phyloP scores from a whole-genome alignment of 2,329 filamentous ascomycete species.

The Talaromyces marneffei region DNA sequence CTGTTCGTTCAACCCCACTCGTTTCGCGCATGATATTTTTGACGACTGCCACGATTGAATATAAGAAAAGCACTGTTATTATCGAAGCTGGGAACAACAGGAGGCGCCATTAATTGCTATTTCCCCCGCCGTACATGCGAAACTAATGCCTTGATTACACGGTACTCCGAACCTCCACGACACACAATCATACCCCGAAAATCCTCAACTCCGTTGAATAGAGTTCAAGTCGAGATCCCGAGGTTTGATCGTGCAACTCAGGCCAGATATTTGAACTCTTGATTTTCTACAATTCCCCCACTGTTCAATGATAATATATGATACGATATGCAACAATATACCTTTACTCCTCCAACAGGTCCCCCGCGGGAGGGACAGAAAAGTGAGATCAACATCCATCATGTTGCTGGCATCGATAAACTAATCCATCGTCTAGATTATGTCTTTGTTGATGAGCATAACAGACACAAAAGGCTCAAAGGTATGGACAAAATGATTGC shows the following conservation, averaged over 20 bases:
- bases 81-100: not conserved
- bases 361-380: constrained; percentile 72
- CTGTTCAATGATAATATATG: constrained; percentile 4
- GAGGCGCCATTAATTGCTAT: not conserved
- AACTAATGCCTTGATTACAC: not conserved
- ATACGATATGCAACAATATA: constrained; percentile 61
- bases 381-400: constrained; percentile 53
- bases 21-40: not conserved
- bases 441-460: constrained; percentile 98
- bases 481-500: constrained; percentile 49
- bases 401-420: not conserved
- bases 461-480: constrained; percentile 93
- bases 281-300: not conserved
- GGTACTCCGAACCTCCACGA: not conserved
- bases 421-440: constrained; percentile 59
- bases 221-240: not conserved
- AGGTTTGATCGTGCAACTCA: not conserved
- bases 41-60: not conserved
- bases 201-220: not conserved
- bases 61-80: not conserved
- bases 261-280: not conserved
- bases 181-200: not conserved
- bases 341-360: constrained; percentile 62
- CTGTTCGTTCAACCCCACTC: not conserved
- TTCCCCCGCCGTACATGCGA: not conserved